Evolutionary conservation across 768 basidiomycete genomes (phyloP), one percentile per base, ranked within the genome.

Genomic region (Mycena olivaceomarginata): DNA sequence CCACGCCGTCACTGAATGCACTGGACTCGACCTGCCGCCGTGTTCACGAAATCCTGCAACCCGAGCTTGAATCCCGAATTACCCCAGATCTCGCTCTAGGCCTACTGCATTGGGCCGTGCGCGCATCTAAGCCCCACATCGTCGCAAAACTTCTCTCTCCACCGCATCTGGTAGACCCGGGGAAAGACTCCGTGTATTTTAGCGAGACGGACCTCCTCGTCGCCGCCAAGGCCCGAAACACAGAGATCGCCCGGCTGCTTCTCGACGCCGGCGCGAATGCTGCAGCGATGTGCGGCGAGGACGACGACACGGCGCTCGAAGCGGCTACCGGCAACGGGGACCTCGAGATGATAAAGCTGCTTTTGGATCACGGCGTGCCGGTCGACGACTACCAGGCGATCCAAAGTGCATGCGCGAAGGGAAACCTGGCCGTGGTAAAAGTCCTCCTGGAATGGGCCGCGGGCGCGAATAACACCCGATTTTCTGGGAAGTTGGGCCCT

Each of bases 61-160:
- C 73, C 16, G 73, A 62, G 39, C 67, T 74, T 5, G 73, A 74
- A 13, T n/a, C 59, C 11, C 73, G 73, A 16, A 12, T 74, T 9
- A 74, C n/a, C 73, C 73, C 60, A 4, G 18, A 74, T 5, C 46
- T 62, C 13, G 67, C 37, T 1, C 10, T 4, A 2, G 10, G 63
- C 6, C 12, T 69, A 13, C 59, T 74, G 2, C 45, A 5, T 39
- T 62, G 67, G 67, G 73, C 73, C 7, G 59, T 45, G 22, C 43
- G 6, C 43, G 65, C 16, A 9, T 40, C 73, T 3, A 68, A 69
- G 20, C 59, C 73, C 1, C 73, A 74, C 60, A 48, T 74, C 25
- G 73, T 69, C 9, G n/a, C n/a, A 7, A 74, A 69, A 46, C 45
- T 69, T 1, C 60, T 74, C n/a, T n/a, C 72, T 8, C 72, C 65